Conservation (phyloP, 2,329 filamentous ascomycete species). For the Ascochyta lentis region DNA sequence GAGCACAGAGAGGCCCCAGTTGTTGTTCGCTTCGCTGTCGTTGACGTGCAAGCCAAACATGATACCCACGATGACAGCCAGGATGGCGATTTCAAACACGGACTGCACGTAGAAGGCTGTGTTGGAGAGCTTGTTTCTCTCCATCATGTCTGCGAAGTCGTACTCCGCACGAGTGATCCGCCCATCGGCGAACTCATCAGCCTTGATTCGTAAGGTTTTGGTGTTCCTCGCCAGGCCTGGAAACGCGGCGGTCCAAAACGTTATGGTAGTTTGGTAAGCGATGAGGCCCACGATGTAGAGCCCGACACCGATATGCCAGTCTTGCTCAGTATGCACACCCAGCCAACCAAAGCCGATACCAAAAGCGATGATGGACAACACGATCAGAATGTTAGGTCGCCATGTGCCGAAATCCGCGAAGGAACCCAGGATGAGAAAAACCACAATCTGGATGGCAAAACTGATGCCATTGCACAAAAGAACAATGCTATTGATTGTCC, state of each 20-base stretch:
- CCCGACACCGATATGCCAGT: conserved; percentile 67
- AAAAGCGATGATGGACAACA: conserved; percentile 59
- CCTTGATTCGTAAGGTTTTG: conserved; percentile 58
- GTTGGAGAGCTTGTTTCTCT: conserved; percentile 69
- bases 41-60: conserved; percentile 67
- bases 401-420: conserved; percentile 71
- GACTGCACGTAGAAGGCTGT: conserved; percentile 70
- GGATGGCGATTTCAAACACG: conserved; percentile 62
- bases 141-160: conserved; percentile 57
- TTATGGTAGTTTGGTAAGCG: conserved; percentile 70
- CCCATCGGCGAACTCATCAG: conserved; percentile 55
- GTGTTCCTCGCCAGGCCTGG: conserved; percentile 65
- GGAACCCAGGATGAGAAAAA: conserved; percentile 61
- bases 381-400: conserved; percentile 63
- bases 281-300: conserved; percentile 72
- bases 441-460: conserved; percentile 69
- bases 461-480: conserved; percentile 70
- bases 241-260: conserved; percentile 72
- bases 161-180: conserved; percentile 66
- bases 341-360: conserved; percentile 71
- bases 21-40: conserved; percentile 65
- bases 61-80: conserved; percentile 37
- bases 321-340: conserved; percentile 64
- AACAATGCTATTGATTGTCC: conserved; percentile 55
- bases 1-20: conserved; percentile 69